Evolutionary conservation across 805 yeast genomes (phyloP).

Genomic region (Jamesozyma rosinii): DNA sequence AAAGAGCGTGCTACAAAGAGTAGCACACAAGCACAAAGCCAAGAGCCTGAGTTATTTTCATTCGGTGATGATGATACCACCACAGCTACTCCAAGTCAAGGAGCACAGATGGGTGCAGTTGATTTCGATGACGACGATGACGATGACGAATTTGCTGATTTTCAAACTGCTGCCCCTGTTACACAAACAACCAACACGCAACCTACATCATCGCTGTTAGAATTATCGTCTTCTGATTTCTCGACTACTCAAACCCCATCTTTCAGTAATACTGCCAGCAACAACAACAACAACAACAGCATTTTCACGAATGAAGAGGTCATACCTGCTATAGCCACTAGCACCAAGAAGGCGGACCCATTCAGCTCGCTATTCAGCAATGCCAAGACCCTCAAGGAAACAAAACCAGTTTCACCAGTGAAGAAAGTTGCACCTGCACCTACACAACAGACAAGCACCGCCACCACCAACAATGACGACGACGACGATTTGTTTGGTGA

Average conservation of each 20-base stretch:
- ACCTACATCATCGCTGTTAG: constrained; percentile 21
- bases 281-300: not conserved
- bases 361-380: constrained; percentile 53
- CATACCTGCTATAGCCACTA: constrained; percentile 31
- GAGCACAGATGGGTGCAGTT: constrained; percentile 27
- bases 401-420: constrained; percentile 2
- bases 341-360: constrained; percentile 48
- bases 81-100: constrained; percentile 33
- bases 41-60: constrained; percentile 28
- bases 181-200: not conserved
- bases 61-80: constrained; percentile 42
- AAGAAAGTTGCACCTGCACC: not conserved
- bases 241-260: constrained; percentile 15
- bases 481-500: constrained; percentile 31
- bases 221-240: constrained; percentile 25
- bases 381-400: constrained; percentile 3
- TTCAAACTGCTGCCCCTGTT: constrained; percentile 49
- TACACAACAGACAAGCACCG: not conserved
- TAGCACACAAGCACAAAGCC: not conserved
- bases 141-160: constrained; percentile 74
- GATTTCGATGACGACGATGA: constrained; percentile 37
- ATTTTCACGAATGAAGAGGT: constrained; percentile 4
- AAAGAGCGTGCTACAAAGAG: not conserved
- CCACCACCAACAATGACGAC: constrained; percentile 4
- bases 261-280: constrained; percentile 10